Evolutionary conservation across 164 flowering plant genomes (phyloP), one percentile per base, ranked within the genome.

Genomic region (Platanus orientalis): DNA sequence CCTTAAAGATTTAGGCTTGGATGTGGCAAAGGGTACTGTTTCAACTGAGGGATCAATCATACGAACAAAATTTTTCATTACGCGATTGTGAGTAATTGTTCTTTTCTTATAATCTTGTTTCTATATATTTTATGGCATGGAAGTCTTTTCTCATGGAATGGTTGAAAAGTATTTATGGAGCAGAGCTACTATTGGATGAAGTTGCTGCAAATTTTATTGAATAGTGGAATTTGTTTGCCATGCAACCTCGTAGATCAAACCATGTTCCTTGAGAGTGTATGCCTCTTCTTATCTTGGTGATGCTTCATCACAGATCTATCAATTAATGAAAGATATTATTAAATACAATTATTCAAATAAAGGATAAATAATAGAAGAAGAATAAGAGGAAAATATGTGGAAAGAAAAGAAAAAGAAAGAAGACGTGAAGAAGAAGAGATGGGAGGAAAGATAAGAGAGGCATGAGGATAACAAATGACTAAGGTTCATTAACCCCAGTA

Each of bases 11-110:
- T 73, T 87, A 73, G 96, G 92, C 54, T 69, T 90, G 71, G 92
- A 94, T 80, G 99, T 94, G 27, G 55, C 79, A 40, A 94, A 94
- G 75, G 97, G 96, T 65, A 91, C 81, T 70, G 96, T 94, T 63
- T 36, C 74, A 40, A 88, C 96, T 26, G 96, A 84, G 71, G 87
- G 79, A 61, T 69, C 96, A 29, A 82, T 82, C 63, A 80, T 65
- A 50, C 84, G 80, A 68, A 89, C 96, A 42, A 91, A 85, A 64
- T 80, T 94, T 63, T 83, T 74, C 68, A 86, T 94, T 48, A 86
- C 88, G 20, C 75, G 70, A 48, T 44, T 55, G 99, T 94, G 67
- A 84, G 97, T 76, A 54, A 20, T 47, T 44, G 24, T 13, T 66
- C 64, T 25, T 27, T 17, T 54, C n/a, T n/a, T n/a, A 25, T 40